A percentile compares a stretch with the other conserved stretches of the same genome.
phyloP scores from a whole-genome alignment of 371 early-diverging fungal genomes.

The Capniomyces stellatus region DNA sequence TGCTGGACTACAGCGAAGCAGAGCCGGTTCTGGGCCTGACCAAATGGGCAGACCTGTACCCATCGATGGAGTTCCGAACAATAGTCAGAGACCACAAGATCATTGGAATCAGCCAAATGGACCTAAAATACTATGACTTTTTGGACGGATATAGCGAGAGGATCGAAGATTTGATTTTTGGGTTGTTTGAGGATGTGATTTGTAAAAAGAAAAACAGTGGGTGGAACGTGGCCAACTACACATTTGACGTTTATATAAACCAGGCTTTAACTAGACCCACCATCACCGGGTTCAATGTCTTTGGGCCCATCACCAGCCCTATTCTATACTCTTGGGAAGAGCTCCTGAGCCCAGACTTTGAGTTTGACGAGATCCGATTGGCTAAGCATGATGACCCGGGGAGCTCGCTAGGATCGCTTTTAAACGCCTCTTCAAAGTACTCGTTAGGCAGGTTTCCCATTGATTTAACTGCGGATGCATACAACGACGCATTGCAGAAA shows the following conservation, averaged over 20 bases:
- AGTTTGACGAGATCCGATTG: too few species aligned
- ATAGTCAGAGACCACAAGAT: constrained; percentile 53
- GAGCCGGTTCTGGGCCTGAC: constrained; percentile 49
- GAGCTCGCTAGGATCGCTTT: too few species aligned
- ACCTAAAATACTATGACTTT: constrained; percentile 57
- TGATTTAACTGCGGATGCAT: too few species aligned
- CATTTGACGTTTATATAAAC: background rate
- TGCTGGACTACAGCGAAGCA: constrained; percentile 16
- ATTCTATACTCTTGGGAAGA: background rate
- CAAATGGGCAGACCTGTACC: constrained; percentile 67
- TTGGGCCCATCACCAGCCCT: background rate
- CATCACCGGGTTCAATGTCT: background rate
- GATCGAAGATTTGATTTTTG: constrained; percentile 32
- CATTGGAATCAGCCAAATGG: constrained; percentile 50
- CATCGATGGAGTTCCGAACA: constrained; percentile 84
- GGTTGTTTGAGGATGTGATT: constrained; percentile 46
- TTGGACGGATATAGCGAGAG: constrained; percentile 35
- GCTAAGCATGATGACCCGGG: too few species aligned
- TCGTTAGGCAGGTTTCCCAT: too few species aligned
- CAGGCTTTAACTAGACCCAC: background rate
- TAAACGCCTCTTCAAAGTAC: too few species aligned
- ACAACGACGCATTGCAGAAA: too few species aligned
- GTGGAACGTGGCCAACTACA: constrained; percentile 36
- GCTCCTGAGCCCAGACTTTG: too few species aligned
- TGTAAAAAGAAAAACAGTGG: too few species aligned